phyloP scores from a whole-genome alignment of 163 green algal genomes.

The Coccomyxa subellipsoidea region DNA sequence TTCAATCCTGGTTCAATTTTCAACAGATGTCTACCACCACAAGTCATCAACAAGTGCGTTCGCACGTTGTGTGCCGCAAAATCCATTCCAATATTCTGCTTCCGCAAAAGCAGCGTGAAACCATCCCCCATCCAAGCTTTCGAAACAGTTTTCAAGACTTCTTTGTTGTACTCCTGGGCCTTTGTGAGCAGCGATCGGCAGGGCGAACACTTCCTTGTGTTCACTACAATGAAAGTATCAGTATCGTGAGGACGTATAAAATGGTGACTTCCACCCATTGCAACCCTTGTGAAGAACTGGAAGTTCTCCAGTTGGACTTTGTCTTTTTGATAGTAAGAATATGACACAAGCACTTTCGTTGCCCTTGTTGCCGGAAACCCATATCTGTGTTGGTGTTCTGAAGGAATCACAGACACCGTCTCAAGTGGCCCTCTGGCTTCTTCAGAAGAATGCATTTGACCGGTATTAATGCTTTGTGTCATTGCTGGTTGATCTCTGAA shows the following conservation, averaged over 20 bases:
- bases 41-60: not conserved
- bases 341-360: constrained; percentile 55
- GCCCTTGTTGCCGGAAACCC: no score
- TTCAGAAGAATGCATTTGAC: no score
- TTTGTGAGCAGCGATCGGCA: constrained; percentile 17
- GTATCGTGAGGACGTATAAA: constrained; percentile 20
- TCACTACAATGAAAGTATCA: constrained; percentile 47
- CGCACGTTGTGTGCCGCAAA: constrained; percentile 75
- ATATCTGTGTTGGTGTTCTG: no score
- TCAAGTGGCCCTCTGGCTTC: no score
- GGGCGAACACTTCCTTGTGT: constrained; percentile 36
- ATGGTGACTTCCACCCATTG: constrained; percentile 38
- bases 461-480: no score
- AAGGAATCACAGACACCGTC: no score
- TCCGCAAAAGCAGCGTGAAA: constrained; percentile 50
- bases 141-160: not conserved
- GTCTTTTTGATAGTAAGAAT: constrained; percentile 77
- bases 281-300: constrained; percentile 62
- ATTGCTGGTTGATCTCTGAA: no score
- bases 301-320: constrained; percentile 58
- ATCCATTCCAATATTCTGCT: constrained; percentile 80
- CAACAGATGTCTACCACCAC: not conserved
- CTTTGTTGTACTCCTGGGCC: not conserved
- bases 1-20: not conserved
- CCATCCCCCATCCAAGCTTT: constrained; percentile 11